These are phyloP conservation scores for Fusarium papillatum DNA, from an alignment of 2,329 filamentous ascomycete species.

Conservation along the genomic window DNA sequence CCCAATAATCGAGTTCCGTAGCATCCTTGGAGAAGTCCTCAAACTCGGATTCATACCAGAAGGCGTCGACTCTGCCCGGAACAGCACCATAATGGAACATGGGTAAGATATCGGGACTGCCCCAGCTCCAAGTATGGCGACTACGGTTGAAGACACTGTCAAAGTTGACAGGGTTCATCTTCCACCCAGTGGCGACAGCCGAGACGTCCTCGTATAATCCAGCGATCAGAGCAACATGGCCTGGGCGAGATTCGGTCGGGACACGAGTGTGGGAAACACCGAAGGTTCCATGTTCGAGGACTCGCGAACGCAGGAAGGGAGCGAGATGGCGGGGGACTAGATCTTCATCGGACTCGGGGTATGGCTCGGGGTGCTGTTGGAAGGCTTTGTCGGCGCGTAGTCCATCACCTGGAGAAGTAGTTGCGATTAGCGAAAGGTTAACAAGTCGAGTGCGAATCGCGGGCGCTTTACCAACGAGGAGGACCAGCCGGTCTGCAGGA, in stretches of 20 bases:
- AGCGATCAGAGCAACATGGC: constrained; percentile 96
- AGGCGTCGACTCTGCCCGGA: constrained; percentile 88
- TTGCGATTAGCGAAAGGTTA: constrained; percentile 17
- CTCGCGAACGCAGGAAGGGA: constrained; percentile 90
- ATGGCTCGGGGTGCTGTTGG: constrained; percentile 91
- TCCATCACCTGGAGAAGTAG: constrained; percentile 76
- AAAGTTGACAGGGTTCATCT: constrained; percentile 97
- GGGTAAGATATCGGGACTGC: constrained; percentile 94
- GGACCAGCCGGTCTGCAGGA: constrained; percentile 89
- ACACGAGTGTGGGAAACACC: constrained; percentile 97
- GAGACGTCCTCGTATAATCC: constrained; percentile 98
- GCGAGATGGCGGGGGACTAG: constrained; percentile 84
- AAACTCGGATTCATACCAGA: constrained; percentile 84
- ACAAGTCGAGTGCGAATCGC: background rate
- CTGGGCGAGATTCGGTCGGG: constrained; percentile 95
- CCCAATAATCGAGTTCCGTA: constrained; percentile 88
- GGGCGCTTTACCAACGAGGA: constrained; percentile 84
- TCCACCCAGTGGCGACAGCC: constrained; percentile 97
- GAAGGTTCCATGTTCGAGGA: constrained; percentile 93
- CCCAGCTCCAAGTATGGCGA: constrained; percentile 98
- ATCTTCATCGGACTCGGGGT: constrained; percentile 74
- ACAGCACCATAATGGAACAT: constrained; percentile 98
- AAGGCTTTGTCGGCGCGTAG: constrained; percentile 98
- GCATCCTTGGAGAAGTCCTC: constrained; percentile 94
- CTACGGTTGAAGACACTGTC: constrained; percentile 99